These are phyloP conservation scores for Porogramme epimiltina DNA, from an alignment of 1,284 basidiomycete genomes.

Conservation along the genomic window DNA sequence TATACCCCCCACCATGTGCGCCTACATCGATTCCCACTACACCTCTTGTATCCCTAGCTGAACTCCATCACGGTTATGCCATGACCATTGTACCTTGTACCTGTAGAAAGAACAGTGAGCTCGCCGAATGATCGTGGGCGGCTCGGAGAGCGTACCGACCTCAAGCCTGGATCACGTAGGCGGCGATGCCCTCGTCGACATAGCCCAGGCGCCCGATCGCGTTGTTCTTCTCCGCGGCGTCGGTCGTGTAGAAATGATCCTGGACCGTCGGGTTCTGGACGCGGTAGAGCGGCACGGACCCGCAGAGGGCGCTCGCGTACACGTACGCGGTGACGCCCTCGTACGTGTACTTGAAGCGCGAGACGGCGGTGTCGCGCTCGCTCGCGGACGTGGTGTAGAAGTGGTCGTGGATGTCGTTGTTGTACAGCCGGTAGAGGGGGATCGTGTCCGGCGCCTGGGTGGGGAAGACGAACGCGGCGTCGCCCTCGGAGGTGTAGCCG, in stretches of 20 bases:
- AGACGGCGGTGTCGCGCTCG: background rate
- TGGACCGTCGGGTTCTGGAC: background rate
- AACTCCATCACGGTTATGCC: too few relatives aligned
- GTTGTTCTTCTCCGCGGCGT: constrained; percentile 6
- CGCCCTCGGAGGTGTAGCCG: constrained; percentile 13
- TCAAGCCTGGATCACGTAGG: constrained; percentile 10
- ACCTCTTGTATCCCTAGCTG: too few relatives aligned
- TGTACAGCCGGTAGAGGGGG: constrained; percentile 12
- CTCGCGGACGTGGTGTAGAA: constrained; percentile 13
- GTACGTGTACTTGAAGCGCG: background rate
- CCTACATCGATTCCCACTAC: too few relatives aligned
- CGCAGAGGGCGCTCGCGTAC: constrained; percentile 1
- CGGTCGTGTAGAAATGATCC: constrained; percentile 18
- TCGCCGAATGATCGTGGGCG: background rate
- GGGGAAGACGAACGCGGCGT: constrained; percentile 8
- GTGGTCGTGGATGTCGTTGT: constrained; percentile 3
- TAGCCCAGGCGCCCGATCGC: constrained; percentile 2
- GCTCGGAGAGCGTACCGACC: constrained; percentile 3
- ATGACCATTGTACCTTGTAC: too few relatives aligned
- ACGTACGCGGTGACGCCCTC: constrained; percentile 11
- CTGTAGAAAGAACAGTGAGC: too few relatives aligned
- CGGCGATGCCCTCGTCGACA: constrained; percentile 11
- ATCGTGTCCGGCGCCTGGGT: constrained; percentile 1
- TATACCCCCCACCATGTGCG: too few relatives aligned
- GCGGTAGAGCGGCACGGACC: constrained; percentile 10